Base-by-base conservation (phyloP, 2,329 filamentous ascomycete genomes). In the Trichoderma sp. region DNA sequence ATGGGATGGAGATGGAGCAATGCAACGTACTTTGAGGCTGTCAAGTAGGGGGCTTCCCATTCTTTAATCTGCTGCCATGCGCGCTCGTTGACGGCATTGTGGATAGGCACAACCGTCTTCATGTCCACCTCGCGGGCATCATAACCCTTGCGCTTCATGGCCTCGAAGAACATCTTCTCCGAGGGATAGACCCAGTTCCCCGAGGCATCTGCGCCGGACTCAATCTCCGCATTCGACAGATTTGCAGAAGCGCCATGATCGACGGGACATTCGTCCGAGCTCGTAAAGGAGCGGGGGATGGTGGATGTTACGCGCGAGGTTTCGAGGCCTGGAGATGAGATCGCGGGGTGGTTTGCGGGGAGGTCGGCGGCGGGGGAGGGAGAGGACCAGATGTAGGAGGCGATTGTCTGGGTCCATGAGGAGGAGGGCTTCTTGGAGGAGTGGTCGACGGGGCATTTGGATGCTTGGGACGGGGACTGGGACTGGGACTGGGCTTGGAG, bases 131-230 rank as follows among this genome's bases (percentile, higher is more conserved):
- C 87, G 15, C 84, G 82, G 34, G 87, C 89, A 69, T 89, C 87
- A 81, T 93, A 90, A 52, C 90, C 91, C 80, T 99, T 99, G 76
- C 94, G 90, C 83, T 91, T 89, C 89, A 99, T 94, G 53, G 95
- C 95, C 57, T 97, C 92, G 81, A 98, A 98, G 84, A 99, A 99
- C 89, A 97, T 97, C 76, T 92, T 91, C 78, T 98, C 94, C 0
- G 92, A 95, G 0, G 95, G 95, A 79, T 99, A 99, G 70, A 99
- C 90, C 95, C 95, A 99, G 78, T 97, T 97, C 0, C 94, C 94
- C 0, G 87, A 87, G 42, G 81, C 82, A 74, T 92, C 89, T 25
- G 88, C 84, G 70, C 91, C 90, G 0, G 90, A 91, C 77, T 97
- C 93, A 70, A 86, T 80, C 80, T 97, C 93, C 70, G 87, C 85